Base-by-base conservation (phyloP, 83 land plant species). In the Picea mariana region DNA sequence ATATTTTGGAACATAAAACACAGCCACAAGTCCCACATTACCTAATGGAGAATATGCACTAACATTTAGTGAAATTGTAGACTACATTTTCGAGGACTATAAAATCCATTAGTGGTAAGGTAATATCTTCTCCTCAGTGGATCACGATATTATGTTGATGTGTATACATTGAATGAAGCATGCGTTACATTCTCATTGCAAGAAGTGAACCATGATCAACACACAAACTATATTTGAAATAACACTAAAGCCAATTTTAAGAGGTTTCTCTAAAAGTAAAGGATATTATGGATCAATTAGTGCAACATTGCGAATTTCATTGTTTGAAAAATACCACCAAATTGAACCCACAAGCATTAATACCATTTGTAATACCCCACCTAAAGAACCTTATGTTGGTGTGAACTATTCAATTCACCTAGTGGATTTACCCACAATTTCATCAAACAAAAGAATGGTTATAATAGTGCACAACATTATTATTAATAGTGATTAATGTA, bases 71-170 rank as follows among this genome's bases (percentile, higher is more conserved):
- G 80, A 97, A 97, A 84, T 97, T 97, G 85, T 98, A 97, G 40
- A 89, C 93, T 44, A 95, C 90, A 84, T 38, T 97, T 95, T 81
- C 87, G 87, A 84, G 97, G 94, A 77, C 93, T 94, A 66, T 95
- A 93, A 86, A 97, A 97, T 79, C 99, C 99, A 88, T 95, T 94
- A 68, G 99, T 97, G 98, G 94, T 95, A 34, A 95, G 86, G 67
- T 89, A 96, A 61, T 98, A 95, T 85, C 99, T 91, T 78, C 90
- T 88, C 85, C 95, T 88, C 80, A 95, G 79, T 17, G 98, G 94
- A 49, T 91, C 92, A 42, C 92, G 88, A 27, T 62, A 95, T 85
- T 40, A 94, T 93, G 78, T 95, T 89, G 82, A 97, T 97, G 97
- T 80, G 88, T 26, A 11, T 67, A 67, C 6, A 38, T 47, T 24